Evolutionary conservation across 2,329 filamentous ascomycete genomes (phyloP), one percentile per base, ranked within the genome.

Genomic region (Stemphylium vesicarium): DNA sequence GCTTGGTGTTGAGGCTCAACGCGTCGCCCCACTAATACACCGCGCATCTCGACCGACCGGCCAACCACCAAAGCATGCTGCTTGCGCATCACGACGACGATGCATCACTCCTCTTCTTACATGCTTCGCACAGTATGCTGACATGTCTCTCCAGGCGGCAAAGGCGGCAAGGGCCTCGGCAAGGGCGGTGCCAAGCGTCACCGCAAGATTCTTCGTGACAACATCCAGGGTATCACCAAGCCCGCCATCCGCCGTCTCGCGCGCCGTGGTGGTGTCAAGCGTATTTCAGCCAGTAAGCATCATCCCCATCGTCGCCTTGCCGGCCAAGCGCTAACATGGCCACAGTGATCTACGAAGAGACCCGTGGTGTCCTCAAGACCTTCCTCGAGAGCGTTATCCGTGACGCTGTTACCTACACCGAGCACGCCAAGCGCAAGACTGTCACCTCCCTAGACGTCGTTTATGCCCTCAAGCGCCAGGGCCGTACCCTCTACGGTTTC

Each of bases 391-490:
- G 85, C 73, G 88, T 90, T 78, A 90, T 90, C 73, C 88, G 88
- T 77, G 88, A 90, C 64, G 88, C 88, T 62, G 88, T 90, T 80
- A 90, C 88, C 74, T 90, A 90, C 82, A 90, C 88, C 51, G 88
- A 90, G 81, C 88, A 90, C 81, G 88, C 88, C 80, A 91, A 90
- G 86, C 86, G 88, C 79, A 90, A 90, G 87, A 90, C 88, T 12
- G 88, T 91, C 77, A 90, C 84, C 43, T 86, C 84, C 4, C 83
- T 87, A 62, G 84, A 87, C 67, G 85, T 87, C 33, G 84, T 87
- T 75, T 85, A 86, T 69, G 83, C 82, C 53, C 78, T 85, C 63
- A 85, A 88, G 82, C 80, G 85, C 74, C 85, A 88, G 78, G 85
- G 85, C 74, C 83, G 89, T 62, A 79, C 90, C 76, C 88, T 93